Evolutionary conservation across 805 yeast genomes (phyloP).

Genomic region (Crinitomyces ghanaensis): DNA sequence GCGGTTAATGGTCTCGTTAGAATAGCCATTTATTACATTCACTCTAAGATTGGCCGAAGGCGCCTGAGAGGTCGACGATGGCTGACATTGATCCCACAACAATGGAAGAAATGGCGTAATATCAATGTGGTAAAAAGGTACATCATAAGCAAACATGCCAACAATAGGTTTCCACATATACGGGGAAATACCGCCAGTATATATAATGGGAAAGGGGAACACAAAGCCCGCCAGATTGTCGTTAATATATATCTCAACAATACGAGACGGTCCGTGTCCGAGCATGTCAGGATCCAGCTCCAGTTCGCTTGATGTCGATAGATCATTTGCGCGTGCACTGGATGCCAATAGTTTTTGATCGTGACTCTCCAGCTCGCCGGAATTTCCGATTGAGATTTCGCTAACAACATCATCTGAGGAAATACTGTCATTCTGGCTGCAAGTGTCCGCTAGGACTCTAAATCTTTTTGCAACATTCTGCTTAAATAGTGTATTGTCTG

Average conservation of each 20-base stretch:
- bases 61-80: no score
- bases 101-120: slow-evolving; percentile 57
- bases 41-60: slow-evolving; percentile 21
- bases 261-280: slow-evolving; percentile 56
- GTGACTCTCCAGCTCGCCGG: slow-evolving; percentile 29
- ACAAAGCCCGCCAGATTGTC: slow-evolving; percentile 48
- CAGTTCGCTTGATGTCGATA: no score
- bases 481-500: no score
- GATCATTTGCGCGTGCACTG: no score
- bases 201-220: slow-evolving; percentile 63
- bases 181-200: slow-evolving; percentile 76
- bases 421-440: no score
- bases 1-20: slow-evolving; percentile 6
- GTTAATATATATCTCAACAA: slow-evolving; percentile 49
- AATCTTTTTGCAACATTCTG: slow-evolving; percentile 23
- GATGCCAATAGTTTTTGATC: no score
- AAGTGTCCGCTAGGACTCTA: no score
- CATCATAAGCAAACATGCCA: slow-evolving; percentile 60
- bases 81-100: no score
- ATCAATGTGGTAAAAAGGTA: slow-evolving; percentile 60
- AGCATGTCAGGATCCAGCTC: no score
- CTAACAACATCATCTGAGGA: no score
- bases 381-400: no score
- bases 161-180: slow-evolving; percentile 75
- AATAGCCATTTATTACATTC: slow-evolving; percentile 8